Conservation (phyloP, 2,329 filamentous ascomycete species). For the Xylariaceae sp. region DNA sequence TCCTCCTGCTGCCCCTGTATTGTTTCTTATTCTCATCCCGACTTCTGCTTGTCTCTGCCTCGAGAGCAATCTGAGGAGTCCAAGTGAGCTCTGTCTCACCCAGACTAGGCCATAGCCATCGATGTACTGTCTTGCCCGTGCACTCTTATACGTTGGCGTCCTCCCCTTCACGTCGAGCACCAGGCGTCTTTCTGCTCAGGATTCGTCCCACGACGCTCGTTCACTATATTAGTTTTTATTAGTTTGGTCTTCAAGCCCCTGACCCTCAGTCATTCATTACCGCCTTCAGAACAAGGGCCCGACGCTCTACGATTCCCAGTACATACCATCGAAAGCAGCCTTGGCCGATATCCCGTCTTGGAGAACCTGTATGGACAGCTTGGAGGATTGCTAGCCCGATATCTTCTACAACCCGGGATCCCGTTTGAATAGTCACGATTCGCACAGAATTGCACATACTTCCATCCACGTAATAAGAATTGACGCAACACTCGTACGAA, state of each 20-base stretch:
- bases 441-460: slow-evolving; percentile 11
- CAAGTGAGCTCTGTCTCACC: slow-evolving; percentile 33
- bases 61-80: slow-evolving; percentile 26
- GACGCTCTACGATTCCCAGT: slow-evolving; percentile 13
- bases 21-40: slow-evolving; percentile 32
- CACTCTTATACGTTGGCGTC: slow-evolving; percentile 30
- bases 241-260: slow-evolving; percentile 23
- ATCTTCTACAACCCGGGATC: slow-evolving; percentile 12
- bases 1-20: slow-evolving; percentile 30
- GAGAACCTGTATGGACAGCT: slow-evolving; percentile 5
- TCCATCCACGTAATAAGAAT: slow-evolving; percentile 5
- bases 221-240: slow-evolving; percentile 21
- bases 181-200: slow-evolving; percentile 16
- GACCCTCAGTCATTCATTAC: slow-evolving; percentile 33
- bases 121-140: slow-evolving; percentile 15
- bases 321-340: slow-evolving; percentile 17
- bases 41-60: slow-evolving; percentile 31
- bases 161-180: slow-evolving; percentile 16
- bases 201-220: slow-evolving; percentile 29
- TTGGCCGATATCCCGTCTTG: slow-evolving; percentile 13
- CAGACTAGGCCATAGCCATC: slow-evolving; percentile 23
- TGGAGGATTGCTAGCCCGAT: slow-evolving; percentile 7
- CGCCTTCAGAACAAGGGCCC: slow-evolving; percentile 7
- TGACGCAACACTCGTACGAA: slow-evolving; percentile 3
- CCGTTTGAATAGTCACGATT: slow-evolving; percentile 6